Evolutionary conservation across 176 grass and related monocot species (phyloP), one percentile per base, ranked within the genome.

Genomic region (Sorghum bicolor): DNA sequence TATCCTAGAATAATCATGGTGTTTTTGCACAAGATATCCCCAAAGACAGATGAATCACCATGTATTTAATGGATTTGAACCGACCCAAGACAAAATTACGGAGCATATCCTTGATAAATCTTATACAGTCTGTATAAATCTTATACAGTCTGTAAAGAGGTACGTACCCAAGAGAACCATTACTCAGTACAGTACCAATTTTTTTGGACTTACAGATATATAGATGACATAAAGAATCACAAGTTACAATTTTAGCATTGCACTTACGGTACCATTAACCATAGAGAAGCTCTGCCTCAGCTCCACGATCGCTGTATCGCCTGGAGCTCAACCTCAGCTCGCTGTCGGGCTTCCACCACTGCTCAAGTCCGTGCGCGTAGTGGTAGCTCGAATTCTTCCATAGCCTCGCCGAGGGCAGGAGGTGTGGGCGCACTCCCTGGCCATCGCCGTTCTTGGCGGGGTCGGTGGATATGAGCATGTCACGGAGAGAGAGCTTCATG

Each of bases 341-440:
- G 33, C 17, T 20, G 57, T 76, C 73, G 5, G 79, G 73, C 29
- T 63, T 76, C 79, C 80, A 87, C 86, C 86, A 87, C 24, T 77
- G 79, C 64, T 8, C 17, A 10, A 86, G 77, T 3, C 15, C 22
- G 10, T 82, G 26, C 5, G 37, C 15, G 6, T 60, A 10, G 28
- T 26, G 22, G 16, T 2, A 5, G 36, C 28, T 69, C 4, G 79
- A 82, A 39, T 68, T 87, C 36, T 60, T 82, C 72, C 72, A 69
- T 11, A 86, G 43, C 69, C 28, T 65, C 5, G 48, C 85, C 0
- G 71, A 81, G 4, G 71, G 85, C 47, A 70, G 11, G 36, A 68
- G 62, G 71, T 82, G 62, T 0, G 78, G 62, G 14, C 37, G 47
- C 28, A 29, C 70, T 4, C 6, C 8, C 78, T 87, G 31, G 19